A percentile compares a stretch with the other conserved stretches of the same genome.
Evolutionary conservation across 2,329 filamentous ascomycete species (phyloP).

Genomic region (Hypoxylon rubiginosum): DNA sequence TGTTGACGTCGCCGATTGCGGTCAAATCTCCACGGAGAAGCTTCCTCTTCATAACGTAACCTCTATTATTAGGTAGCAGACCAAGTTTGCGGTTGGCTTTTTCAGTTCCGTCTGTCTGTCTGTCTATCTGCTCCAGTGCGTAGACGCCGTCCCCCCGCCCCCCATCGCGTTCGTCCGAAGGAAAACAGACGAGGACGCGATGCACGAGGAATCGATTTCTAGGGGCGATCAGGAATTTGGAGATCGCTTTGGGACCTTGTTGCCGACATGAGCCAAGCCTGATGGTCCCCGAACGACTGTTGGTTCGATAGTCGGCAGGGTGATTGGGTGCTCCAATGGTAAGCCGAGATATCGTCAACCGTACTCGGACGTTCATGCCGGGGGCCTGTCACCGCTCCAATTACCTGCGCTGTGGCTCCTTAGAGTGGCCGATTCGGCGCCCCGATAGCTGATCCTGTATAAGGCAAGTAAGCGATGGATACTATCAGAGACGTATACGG

Average conservation of each 20-base stretch:
- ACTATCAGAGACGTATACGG: conserved; percentile 37
- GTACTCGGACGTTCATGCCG: conserved; percentile 30
- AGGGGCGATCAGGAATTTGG: conserved; percentile 22
- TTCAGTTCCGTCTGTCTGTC: background rate
- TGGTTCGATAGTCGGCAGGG: conserved; percentile 16
- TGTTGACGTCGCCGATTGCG: conserved; percentile 33
- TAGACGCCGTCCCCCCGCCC: conserved; percentile 8
- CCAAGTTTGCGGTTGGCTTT: conserved; percentile 24
- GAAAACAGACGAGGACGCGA: conserved; percentile 7
- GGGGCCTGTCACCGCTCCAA: conserved; percentile 31
- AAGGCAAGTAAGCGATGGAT: conserved; percentile 7
- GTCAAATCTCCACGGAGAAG: conserved; percentile 17
- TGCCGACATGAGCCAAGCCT: conserved; percentile 16
- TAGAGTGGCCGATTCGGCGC: conserved; percentile 20
- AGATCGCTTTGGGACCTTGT: conserved; percentile 18
- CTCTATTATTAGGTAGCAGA: conserved; percentile 19
- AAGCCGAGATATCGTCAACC: conserved; percentile 30
- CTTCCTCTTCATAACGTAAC: conserved; percentile 12
- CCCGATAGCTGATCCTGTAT: conserved; percentile 27
- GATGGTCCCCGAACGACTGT: background rate
- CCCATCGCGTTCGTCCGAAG: background rate
- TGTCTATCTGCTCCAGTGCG: background rate
- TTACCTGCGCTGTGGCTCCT: conserved; percentile 23
- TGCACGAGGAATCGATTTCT: conserved; percentile 19
- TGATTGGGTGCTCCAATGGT: conserved; percentile 22